Base-by-base conservation (phyloP, 805 yeast species). In the Sungouiella thailandica region DNA sequence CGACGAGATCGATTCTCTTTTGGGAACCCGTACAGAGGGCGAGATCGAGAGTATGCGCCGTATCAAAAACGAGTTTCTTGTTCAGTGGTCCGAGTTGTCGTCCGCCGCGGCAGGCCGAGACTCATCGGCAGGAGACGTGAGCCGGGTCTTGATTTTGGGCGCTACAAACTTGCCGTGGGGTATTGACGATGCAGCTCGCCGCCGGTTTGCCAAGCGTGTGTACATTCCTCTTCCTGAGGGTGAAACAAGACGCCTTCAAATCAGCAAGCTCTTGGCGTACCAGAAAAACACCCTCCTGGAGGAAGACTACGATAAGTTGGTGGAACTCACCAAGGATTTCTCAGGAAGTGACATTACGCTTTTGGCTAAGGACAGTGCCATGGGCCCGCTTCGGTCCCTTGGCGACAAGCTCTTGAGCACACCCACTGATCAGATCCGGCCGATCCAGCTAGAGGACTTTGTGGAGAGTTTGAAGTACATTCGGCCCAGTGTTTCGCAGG, bases 121-220 rank as follows among this genome's bases (percentile, higher is more conserved):
- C 31, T 54, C 64, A 5, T 61, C 68, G 10, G 51, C 41, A 16
- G 48, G 41, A 13, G 69, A 63, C 31, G 61, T 58, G 15, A 53
- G 61, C 32, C 68, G 97, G 34, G 97, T 90, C 3, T 65, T 93
- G 24, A 94, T 90, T 3, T 62, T 93, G 25, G 97, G 96, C 0
- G 97, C 97, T 1, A 90, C 97, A 0, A 93, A 90, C 55, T 57
- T 90, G 41, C 98, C 98, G 0, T 90, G 98, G 98, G 83, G 87
- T 2, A 88, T 85, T 40, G 98, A 90, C 58, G 97, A 93, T 52
- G 97, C 97, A 2, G 97, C 97, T 1, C 69, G 97, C 50, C 74
- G 97, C 55, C 70, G 97, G 42, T 90, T 90, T 60, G 95, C 86
- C 5, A 75, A 94, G 49, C 68, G 97, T 32, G 94, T 86, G 52